These are phyloP conservation scores for Cyberlindnera samutprakarnensis DNA, from an alignment of 805 yeast species.

Conservation along the genomic window DNA sequence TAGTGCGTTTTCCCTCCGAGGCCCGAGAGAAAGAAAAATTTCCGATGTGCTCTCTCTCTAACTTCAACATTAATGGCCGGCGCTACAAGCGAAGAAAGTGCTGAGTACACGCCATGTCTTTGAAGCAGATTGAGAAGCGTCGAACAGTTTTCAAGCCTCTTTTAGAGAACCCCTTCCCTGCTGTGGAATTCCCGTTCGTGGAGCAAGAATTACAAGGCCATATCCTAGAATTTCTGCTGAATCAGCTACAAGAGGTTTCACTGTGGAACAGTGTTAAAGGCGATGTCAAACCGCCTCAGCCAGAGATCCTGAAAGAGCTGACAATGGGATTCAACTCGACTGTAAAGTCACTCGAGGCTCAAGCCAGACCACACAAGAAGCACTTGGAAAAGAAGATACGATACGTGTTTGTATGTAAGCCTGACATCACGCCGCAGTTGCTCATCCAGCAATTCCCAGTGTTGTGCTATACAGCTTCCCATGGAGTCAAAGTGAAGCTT, in stretches of 20 bases:
- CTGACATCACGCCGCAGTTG: slow-evolving; percentile 44
- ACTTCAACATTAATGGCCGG: too few relatives aligned
- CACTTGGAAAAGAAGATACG: slow-evolving; percentile 2
- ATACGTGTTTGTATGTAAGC: slow-evolving; percentile 51
- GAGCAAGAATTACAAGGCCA: slow-evolving; percentile 31
- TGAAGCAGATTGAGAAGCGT: slow-evolving; percentile 42
- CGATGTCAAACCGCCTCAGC: slow-evolving; percentile 7
- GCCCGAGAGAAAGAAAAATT: too few relatives aligned
- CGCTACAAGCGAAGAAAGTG: too few relatives aligned
- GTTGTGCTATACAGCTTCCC: slow-evolving; percentile 38
- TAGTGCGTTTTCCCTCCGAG: too few relatives aligned
- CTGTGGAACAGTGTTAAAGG: slow-evolving; percentile 9
- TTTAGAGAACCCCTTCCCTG: slow-evolving; percentile 55
- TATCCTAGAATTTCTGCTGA: slow-evolving; percentile 29
- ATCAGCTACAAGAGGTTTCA: slow-evolving; percentile 27
- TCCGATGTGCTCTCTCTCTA: too few relatives aligned
- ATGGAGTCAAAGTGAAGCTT: slow-evolving; percentile 34
- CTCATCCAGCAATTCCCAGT: slow-evolving; percentile 53
- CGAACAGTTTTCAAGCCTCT: slow-evolving; percentile 58
- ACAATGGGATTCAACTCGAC: slow-evolving; percentile 51
- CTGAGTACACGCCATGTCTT: too few relatives aligned
- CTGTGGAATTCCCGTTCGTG: slow-evolving; percentile 35
- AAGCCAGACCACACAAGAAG: slow-evolving; percentile 23
- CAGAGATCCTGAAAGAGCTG: slow-evolving; percentile 15
- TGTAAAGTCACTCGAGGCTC: slow-evolving; percentile 37